Evolutionary conservation across 768 basidiomycete species (phyloP), one percentile per base, ranked within the genome.

Genomic region (Atractiella rhizophila): DNA sequence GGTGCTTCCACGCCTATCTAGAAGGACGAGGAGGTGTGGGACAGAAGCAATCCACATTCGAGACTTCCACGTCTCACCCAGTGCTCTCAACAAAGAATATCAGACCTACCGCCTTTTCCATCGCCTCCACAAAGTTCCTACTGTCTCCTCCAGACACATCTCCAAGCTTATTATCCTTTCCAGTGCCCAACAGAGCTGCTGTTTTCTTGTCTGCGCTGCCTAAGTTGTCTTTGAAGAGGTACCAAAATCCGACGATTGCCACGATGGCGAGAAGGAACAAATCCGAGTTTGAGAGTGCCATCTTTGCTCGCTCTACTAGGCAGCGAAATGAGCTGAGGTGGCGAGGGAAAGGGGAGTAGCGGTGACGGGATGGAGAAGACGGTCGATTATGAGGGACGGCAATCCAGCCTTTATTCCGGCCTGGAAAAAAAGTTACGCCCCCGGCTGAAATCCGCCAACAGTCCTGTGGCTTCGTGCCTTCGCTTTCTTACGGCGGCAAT

Each of bases 41-140:
- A 35, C 23, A 47, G 35, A 19, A 20, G 11, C 8, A 35, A 23
- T n/a, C 9, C 15, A 6, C 7, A 68, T 80, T 57, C 62, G n/a
- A n/a, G n/a, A n/a, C n/a, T n/a, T n/a, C n/a, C n/a, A n/a, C n/a
- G n/a, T n/a, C n/a, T n/a, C n/a, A n/a, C n/a, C n/a, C n/a, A n/a
- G n/a, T n/a, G n/a, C n/a, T n/a, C n/a, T n/a, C n/a, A n/a, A n/a
- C n/a, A n/a, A n/a, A n/a, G n/a, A n/a, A n/a, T n/a, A n/a, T n/a
- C n/a, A n/a, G n/a, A n/a, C n/a, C n/a, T n/a, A 94, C 88, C 29
- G 71, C 74, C 46, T 76, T 73, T 62, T 83, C 78, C 82, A 94
- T 85, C 64, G 86, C 86, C 11, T 72, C 70, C 30, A 91, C 68
- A 56, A 91, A 91, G 59, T 96, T 83, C 32, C 86, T 66, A n/a